Conservation (phyloP, 139 green algal species). For the Micractinium sp. region DNA sequence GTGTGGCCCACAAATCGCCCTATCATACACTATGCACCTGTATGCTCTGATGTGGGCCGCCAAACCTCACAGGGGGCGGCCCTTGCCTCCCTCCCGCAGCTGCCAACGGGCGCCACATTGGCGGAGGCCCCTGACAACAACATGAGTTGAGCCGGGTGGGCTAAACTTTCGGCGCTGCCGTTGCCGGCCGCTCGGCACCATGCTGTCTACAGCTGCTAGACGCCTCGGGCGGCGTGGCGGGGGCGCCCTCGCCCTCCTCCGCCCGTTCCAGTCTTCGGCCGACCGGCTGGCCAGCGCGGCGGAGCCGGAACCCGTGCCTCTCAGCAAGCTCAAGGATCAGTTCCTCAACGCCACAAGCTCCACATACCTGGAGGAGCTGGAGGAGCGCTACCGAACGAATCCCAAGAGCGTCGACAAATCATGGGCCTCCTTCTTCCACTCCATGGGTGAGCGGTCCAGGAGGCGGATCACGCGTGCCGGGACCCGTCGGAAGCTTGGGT, state of each 20-base stretch:
- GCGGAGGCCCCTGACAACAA: no score
- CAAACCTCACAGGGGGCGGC: no score
- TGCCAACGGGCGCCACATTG: no score
- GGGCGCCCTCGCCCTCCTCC: background rate
- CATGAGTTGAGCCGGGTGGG: no score
- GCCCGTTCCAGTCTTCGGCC: background rate
- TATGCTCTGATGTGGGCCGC: no score
- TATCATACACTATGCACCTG: no score
- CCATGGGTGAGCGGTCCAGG: conserved; percentile 62
- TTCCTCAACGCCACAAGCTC: conserved; percentile 92
- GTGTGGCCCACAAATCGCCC: no score
- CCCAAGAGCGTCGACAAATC: conserved; percentile 85
- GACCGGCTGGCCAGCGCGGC: background rate
- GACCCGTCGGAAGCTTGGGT: background rate
- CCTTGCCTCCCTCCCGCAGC: no score
- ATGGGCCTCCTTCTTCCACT: conserved; percentile 90
- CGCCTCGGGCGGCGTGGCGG: background rate
- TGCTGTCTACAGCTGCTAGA: background rate
- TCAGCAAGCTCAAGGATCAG: conserved; percentile 92
- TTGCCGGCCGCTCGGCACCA: background rate
- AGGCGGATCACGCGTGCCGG: background rate
- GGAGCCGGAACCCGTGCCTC: conserved; percentile 76
- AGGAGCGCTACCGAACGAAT: conserved; percentile 83
- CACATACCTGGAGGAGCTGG: conserved; percentile 91
- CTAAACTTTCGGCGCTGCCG: background rate